Base-by-base conservation (phyloP, 1,284 basidiomycete genomes). In the Apiotrichum montevideense region DNA sequence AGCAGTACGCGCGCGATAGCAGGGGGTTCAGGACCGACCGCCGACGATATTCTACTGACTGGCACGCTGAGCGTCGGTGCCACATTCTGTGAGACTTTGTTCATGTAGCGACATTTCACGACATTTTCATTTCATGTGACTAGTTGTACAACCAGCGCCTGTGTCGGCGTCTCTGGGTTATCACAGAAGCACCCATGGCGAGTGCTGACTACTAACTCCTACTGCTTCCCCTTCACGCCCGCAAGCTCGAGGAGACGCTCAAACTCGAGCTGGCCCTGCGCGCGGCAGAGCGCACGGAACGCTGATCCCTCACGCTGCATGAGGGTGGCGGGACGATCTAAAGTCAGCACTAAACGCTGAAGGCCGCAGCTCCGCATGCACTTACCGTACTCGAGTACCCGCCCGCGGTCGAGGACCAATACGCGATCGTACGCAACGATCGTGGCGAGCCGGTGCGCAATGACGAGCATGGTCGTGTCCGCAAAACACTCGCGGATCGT, bases 401-500 rank as follows among this genome's bases (percentile, higher is more conserved):
- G 65, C 6, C 88, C 88, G 32, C 79, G 78, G 62, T 88, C 84
- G 79, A 91, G 84, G 46, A 90, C 87, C 4, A 89, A 77, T 5
- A 92, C 82, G 2, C 84, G 81, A 70, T 91, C 88, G 71, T 68
- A 73, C 13, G 67, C 66, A 57, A 75, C 70, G 53, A 73, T 73
- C 4, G 73, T 74, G 57, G 87, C 85, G 47, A 89, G 74, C 9
- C 88, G 80, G 73, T 87, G 86, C 3, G 87, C 87, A 54, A 89
- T 87, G 65, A 86, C 87, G 34, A 89, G 73, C 59, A 89, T 76
- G 0, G 84, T 85, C 21, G 80, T 81, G 1, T 77, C 66, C 1
- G 82, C 77, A 66, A 90, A 88, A 64, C 87, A 86, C 35, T 81
- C 80, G 64, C 84, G 83, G 57, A 91, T 88, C 0, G 87, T 88